Conservation (phyloP, 2,329 filamentous ascomycete genomes). For the Bipolaris gigantea region DNA sequence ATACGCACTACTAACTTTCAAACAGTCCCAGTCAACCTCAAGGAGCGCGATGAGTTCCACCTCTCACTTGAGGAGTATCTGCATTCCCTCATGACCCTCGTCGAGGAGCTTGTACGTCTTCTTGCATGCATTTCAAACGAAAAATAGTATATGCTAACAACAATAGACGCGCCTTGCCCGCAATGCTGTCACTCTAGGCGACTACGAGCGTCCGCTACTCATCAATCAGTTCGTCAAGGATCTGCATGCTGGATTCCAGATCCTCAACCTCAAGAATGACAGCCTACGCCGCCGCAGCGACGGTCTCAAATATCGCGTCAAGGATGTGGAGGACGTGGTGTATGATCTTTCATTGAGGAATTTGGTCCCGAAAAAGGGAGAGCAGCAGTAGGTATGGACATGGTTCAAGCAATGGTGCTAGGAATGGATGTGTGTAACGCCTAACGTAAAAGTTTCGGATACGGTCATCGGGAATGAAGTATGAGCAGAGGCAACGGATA, state of each 20-base stretch:
- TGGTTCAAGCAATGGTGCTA: neutral
- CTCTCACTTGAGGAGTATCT: conserved; percentile 97
- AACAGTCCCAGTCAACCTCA: conserved; percentile 85
- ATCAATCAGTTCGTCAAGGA: conserved; percentile 95
- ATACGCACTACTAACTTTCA: conserved; percentile 9
- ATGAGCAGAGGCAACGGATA: neutral
- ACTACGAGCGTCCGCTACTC: conserved; percentile 80
- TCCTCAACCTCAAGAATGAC: conserved; percentile 97
- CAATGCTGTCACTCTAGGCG: conserved; percentile 90
- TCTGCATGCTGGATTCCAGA: conserved; percentile 91
- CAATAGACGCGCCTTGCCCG: conserved; percentile 76
- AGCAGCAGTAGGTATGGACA: neutral
- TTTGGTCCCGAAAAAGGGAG: conserved; percentile 56
- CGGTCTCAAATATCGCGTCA: conserved; percentile 94
- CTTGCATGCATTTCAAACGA: neutral
- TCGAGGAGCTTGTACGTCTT: conserved; percentile 74
- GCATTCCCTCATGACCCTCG: conserved; percentile 79
- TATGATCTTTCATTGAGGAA: conserved; percentile 92
- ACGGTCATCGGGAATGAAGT: neutral
- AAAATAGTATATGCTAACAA: conserved; percentile 3
- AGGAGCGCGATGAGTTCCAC: conserved; percentile 88
- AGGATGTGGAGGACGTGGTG: conserved; percentile 97
- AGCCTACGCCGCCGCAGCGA: conserved; percentile 83
- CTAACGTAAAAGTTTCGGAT: neutral
- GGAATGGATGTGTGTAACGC: neutral